Base-by-base conservation (phyloP, 495 filamentous ascomycete species). In the Penicillium maclennaniae region DNA sequence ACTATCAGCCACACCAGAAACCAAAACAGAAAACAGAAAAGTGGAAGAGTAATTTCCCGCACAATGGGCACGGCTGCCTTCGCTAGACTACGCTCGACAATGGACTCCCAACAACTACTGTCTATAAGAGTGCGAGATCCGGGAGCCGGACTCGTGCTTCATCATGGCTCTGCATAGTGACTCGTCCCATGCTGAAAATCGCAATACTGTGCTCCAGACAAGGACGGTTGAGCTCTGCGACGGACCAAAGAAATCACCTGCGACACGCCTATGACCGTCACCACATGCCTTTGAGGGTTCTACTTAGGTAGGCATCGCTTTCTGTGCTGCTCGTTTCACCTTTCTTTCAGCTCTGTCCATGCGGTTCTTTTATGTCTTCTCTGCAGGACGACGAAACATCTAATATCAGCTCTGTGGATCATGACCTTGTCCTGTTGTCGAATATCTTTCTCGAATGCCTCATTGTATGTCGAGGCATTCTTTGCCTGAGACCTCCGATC, bases 221-320 rank as follows among this genome's bases (percentile, higher is more conserved):
- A 43, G 34, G 15, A 39, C 28, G 21, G 19, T 40, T 51, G 17
- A 16, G 47, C 44, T 25, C 31, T 47, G 44, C 15, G 26, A 14
- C 43, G 16, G 19, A 43, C 23, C 36, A 49, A 48, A 15, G 4
- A 38, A 50, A 62, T 62, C 60, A 59, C 43, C 60, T 60, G 68
- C 59, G 44, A 51, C 55, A 54, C 51, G 53, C 62, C 49, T 58
- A 67, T 71, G 66, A 70, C 68, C 10, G 43, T 49, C 41, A 34
- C 31, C 31, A 34, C 31, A 34, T 34, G 31, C 9, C 31, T 34
- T 34, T 14, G 31, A 12, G 10, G 31, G 10, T 12, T 34, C 10
- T 34, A 12, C 31, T 14, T 34, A 34, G 31, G 31, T 34, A 34
- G 8, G 31, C 31, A 34, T 34, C 14, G 31, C 15, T 34, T 12